Conservation (phyloP, 1,284 basidiomycete genomes). For the Moesziomyces antarcticus region DNA sequence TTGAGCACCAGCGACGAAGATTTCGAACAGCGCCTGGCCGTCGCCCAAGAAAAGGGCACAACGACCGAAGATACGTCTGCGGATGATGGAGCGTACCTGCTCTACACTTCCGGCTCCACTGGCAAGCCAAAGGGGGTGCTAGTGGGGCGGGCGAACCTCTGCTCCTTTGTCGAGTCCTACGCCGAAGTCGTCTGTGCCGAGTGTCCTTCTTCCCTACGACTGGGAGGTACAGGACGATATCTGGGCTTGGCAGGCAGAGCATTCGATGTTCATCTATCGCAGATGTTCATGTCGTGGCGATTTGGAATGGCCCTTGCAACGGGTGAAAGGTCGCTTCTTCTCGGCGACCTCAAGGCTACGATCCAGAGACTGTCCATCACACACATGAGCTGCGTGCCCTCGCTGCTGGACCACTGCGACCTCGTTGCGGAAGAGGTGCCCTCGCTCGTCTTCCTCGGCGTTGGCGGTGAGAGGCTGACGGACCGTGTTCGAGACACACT, state of each 20-base stretch:
- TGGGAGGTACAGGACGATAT: constrained; percentile 15
- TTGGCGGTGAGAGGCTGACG: constrained; percentile 74
- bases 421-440: constrained; percentile 66
- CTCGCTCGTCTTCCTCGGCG: constrained; percentile 71
- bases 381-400: constrained; percentile 73
- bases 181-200: constrained; percentile 13
- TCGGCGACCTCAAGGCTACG: constrained; percentile 71
- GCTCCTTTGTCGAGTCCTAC: constrained; percentile 22
- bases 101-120: constrained; percentile 72
- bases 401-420: constrained; percentile 73
- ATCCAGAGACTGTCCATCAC: constrained; percentile 71
- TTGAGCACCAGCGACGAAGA: background rate
- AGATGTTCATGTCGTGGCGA: constrained; percentile 70
- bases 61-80: background rate
- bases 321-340: constrained; percentile 70
- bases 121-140: constrained; percentile 74
- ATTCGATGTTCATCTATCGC: constrained; percentile 73
- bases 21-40: constrained; percentile 4
- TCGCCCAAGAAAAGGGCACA: background rate
- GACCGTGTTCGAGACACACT: constrained; percentile 73
- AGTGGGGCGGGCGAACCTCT: constrained; percentile 15
- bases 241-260: constrained; percentile 67
- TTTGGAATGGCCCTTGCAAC: constrained; percentile 71
- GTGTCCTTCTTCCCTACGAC: constrained; percentile 11
- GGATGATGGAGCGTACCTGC: constrained; percentile 69